phyloP scores from a whole-genome alignment of 441 rosid genomes.

The Erysimum pusillum region DNA sequence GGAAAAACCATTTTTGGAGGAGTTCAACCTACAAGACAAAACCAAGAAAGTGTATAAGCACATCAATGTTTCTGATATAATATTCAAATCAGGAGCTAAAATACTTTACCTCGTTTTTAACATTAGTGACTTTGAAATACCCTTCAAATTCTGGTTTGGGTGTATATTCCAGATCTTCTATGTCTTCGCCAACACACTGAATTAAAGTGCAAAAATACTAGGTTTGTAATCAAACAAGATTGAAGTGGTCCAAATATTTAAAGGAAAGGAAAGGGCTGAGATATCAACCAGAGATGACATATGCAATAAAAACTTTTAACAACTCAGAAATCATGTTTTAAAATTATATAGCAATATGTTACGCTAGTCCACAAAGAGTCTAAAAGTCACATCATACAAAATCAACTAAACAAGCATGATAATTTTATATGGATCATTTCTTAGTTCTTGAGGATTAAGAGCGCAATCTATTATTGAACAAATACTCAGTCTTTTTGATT shows the following conservation, averaged over 20 bases:
- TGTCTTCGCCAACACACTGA: conserved; percentile 95
- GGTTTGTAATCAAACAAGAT: conserved; percentile 37
- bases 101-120: conserved; percentile 75
- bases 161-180: conserved; percentile 94
- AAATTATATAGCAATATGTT: conserved; percentile 1
- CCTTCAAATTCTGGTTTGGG: conserved; percentile 99
- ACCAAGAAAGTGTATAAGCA: conserved; percentile 34
- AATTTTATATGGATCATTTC: conserved; percentile 20
- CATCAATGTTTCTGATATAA: conserved; percentile 21
- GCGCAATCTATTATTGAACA: conserved; percentile 14
- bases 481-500: conserved; percentile 2
- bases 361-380: conserved; percentile 21
- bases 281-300: conserved; percentile 29
- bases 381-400: conserved; percentile 14
- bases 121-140: conserved; percentile 84
- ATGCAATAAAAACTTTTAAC: conserved; percentile 29
- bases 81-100: conserved; percentile 35
- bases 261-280: conserved; percentile 20
- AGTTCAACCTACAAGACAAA: conserved; percentile 78
- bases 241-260: conserved; percentile 6
- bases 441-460: not conserved
- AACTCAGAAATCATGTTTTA: conserved; percentile 23
- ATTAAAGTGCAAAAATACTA: conserved; percentile 37
- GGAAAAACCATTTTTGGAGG: conserved; percentile 85
- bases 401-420: conserved; percentile 2